phyloP scores from a whole-genome alignment of 2,329 filamentous ascomycete genomes.

The Scedosporium aurantiacum region DNA sequence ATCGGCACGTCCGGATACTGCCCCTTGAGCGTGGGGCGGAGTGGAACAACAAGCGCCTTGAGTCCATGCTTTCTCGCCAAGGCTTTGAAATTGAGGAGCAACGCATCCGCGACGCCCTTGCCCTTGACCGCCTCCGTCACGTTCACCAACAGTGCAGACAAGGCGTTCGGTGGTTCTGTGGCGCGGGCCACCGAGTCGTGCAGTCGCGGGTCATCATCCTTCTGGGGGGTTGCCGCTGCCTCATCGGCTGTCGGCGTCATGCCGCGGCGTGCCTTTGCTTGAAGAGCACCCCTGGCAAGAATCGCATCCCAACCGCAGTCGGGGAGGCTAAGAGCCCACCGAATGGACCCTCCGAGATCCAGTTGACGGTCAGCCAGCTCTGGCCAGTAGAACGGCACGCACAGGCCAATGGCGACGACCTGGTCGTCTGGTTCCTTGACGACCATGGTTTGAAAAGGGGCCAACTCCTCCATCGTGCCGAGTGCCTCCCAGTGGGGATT shows the following conservation, averaged over 20 bases:
- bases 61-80: neutral
- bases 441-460: neutral
- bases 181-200: neutral
- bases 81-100: neutral
- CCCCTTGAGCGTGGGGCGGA: neutral
- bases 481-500: neutral
- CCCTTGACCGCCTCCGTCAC: neutral
- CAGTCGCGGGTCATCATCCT: neutral
- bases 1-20: neutral
- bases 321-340: neutral
- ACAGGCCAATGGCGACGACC: neutral
- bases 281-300: neutral
- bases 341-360: neutral
- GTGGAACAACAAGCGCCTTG: neutral
- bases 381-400: neutral
- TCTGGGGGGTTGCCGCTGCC: no score
- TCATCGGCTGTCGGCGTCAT: no score
- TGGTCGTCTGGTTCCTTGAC: neutral
- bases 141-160: neutral
- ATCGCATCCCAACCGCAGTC: neutral
- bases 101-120: neutral
- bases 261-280: neutral
- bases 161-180: neutral
- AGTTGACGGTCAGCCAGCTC: neutral
- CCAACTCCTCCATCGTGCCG: neutral